Percentiles rank a stretch among this genome's conserved stretches.
These are phyloP conservation scores for Quercus wislizeni DNA, from an alignment of 306 rosid species.

Conservation along the genomic window DNA sequence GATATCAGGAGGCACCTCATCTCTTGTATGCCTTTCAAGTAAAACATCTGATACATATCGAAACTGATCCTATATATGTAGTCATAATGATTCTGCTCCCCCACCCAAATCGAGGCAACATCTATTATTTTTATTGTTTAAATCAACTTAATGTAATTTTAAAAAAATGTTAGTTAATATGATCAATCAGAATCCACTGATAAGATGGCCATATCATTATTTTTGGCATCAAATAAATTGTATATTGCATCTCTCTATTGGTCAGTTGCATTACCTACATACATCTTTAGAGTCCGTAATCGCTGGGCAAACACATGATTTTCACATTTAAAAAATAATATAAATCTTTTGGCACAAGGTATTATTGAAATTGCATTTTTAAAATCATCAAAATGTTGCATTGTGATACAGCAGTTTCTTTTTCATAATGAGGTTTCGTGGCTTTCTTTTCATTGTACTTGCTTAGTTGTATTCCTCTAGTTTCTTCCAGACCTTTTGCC, in stretches of 20 bases:
- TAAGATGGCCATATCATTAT: background rate
- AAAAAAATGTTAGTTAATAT: background rate
- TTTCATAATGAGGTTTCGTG: background rate
- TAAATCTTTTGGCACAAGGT: too few species aligned
- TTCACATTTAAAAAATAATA: too few species aligned
- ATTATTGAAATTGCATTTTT: too few species aligned
- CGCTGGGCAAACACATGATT: too few species aligned
- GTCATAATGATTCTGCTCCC: background rate
- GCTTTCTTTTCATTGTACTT: background rate
- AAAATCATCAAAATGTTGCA: too few species aligned
- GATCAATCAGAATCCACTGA: background rate
- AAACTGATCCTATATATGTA: background rate
- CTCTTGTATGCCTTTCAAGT: background rate
- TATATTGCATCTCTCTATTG: background rate
- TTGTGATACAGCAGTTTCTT: too few species aligned
- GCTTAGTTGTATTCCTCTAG: background rate
- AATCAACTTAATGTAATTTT: background rate
- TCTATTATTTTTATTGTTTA: background rate
- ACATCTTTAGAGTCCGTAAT: background rate
- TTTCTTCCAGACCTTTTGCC: background rate
- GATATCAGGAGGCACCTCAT: background rate
- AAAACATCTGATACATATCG: background rate
- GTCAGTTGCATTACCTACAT: background rate
- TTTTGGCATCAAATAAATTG: background rate
- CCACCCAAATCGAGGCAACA: background rate